A percentile compares a stretch with the other conserved stretches of the same genome.
phyloP scores from a whole-genome alignment of 202 grass and related monocot species.

The Setaria viridis region DNA sequence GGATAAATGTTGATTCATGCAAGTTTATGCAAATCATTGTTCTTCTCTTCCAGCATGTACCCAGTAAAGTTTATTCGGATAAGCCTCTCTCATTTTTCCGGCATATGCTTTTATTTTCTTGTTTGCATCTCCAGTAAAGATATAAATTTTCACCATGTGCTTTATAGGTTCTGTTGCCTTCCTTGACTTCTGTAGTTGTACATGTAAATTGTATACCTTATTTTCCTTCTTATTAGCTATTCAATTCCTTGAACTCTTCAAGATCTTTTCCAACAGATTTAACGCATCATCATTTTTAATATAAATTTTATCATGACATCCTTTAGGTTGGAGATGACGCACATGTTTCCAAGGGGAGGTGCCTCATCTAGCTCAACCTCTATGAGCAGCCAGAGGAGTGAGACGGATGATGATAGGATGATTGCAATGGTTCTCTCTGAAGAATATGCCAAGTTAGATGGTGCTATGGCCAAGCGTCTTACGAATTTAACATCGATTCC shows the following conservation, averaged over 20 bases:
- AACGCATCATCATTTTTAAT: conserved; percentile 1
- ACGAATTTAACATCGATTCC: conserved; percentile 85
- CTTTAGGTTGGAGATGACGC: conserved; percentile 54
- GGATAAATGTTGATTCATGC: neutral
- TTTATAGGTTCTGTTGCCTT: conserved; percentile 33
- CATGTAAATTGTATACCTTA: neutral
- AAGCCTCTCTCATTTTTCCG: neutral
- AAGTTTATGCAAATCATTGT: conserved; percentile 11
- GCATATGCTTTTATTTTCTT: neutral
- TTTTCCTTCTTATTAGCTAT: neutral
- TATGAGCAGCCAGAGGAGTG: conserved; percentile 60
- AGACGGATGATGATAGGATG: conserved; percentile 88
- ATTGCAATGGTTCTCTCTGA: conserved; percentile 96
- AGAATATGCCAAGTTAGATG: conserved; percentile 97
- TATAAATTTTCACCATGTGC: neutral
- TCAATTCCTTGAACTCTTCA: conserved; percentile 12
- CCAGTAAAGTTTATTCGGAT: neutral
- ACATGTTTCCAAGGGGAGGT: conserved; percentile 60
- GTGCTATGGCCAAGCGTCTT: conserved; percentile 88
- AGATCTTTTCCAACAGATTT: neutral
- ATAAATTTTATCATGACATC: neutral
- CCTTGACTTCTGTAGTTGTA: neutral
- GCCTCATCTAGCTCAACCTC: conserved; percentile 82
- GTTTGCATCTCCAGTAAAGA: neutral
- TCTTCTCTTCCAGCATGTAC: neutral